A percentile compares a stretch with the other conserved stretches of the same genome.
Evolutionary conservation across 192 early-diverging fungal genomes (phyloP).

Genomic region (Umbelopsis vinacea): DNA sequence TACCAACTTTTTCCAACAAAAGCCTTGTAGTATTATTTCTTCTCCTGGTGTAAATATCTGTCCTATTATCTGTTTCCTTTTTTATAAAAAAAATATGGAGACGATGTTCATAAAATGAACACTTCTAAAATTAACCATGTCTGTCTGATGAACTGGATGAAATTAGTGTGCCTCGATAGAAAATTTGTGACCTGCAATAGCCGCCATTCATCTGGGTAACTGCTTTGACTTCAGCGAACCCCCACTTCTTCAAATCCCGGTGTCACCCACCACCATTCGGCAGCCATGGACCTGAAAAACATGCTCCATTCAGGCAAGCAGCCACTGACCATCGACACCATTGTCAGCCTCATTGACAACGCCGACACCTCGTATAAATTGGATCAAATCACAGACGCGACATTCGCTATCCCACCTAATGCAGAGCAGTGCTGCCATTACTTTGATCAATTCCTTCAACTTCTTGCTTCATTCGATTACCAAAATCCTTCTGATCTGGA

Average conservation of each 20-base stretch:
- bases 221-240: too few species aligned
- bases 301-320: conserved; percentile 2
- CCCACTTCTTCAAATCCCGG: too few species aligned
- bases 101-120: too few species aligned
- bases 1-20: neutral
- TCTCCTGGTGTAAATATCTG: neutral
- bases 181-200: too few species aligned
- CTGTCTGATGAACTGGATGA: too few species aligned
- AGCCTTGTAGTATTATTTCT: neutral
- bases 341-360: neutral
- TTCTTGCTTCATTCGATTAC: conserved; percentile 27
- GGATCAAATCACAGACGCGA: conserved; percentile 19
- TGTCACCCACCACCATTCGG: neutral
- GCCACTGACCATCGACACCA: neutral
- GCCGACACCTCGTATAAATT: conserved; percentile 8
- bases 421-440: conserved; percentile 21
- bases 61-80: too few species aligned
- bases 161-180: too few species aligned
- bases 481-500: conserved; percentile 2
- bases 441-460: conserved; percentile 33
- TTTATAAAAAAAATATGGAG: too few species aligned
- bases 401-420: conserved; percentile 16
- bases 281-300: conserved; percentile 4
- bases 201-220: too few species aligned
- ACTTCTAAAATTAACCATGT: too few species aligned